phyloP scores from a whole-genome alignment of 139 green algal genomes.

The Closterium sp. region DNA sequence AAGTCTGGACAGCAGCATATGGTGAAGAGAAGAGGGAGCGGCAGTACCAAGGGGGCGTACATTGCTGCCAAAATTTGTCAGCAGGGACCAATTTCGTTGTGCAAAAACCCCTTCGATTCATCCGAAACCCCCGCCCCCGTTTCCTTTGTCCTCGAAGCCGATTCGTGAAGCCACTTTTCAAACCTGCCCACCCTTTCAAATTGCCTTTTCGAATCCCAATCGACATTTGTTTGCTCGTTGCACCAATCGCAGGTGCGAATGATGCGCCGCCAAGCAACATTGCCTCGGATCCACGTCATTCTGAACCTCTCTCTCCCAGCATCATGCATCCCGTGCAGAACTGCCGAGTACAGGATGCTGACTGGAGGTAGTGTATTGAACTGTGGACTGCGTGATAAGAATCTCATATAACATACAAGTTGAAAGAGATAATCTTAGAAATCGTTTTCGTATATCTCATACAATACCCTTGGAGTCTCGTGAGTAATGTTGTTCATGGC shows the following conservation, averaged over 20 bases:
- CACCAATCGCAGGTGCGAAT: background rate
- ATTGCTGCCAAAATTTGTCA: background rate
- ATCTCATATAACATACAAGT: too few species aligned
- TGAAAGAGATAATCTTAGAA: background rate
- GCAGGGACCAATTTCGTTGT: background rate
- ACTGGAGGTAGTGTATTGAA: background rate
- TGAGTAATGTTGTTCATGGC: background rate
- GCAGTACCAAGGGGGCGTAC: too few species aligned
- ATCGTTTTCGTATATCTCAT: background rate
- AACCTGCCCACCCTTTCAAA: background rate
- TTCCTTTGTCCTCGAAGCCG: background rate
- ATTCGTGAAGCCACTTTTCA: background rate
- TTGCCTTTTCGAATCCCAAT: background rate
- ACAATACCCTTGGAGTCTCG: background rate
- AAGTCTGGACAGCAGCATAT: too few species aligned
- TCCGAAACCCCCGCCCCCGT: background rate
- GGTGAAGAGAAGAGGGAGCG: too few species aligned
- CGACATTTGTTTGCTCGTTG: background rate
- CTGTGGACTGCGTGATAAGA: background rate
- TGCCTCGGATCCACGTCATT: background rate
- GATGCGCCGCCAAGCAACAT: background rate
- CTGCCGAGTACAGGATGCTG: background rate
- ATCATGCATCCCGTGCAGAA: too few species aligned
- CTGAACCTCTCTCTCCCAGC: background rate
- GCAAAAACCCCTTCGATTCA: background rate